Base-by-base conservation (phyloP, 2,329 filamentous ascomycete genomes). In the Colletotrichum karsti region DNA sequence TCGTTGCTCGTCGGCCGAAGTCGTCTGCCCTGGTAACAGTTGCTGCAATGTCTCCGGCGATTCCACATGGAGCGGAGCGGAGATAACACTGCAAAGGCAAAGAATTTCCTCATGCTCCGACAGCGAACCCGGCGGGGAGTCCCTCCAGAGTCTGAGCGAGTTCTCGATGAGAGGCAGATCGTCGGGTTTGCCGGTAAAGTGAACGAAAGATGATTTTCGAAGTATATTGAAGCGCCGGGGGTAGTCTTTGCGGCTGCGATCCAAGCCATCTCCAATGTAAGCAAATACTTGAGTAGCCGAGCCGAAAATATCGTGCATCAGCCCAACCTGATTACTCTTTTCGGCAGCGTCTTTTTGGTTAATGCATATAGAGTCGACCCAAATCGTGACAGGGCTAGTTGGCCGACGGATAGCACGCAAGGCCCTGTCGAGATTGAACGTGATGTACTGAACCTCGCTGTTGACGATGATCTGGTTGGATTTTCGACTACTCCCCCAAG, bases 361-460 rank as follows among this genome's bases (percentile, higher is more conserved):
- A 48, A 72, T 71, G 50, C 69, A 72, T 5, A 73, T 58, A 7
- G 69, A 67, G 39, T 72, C 71, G 1, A 69, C 39, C 71, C 42
- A 64, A 3, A 69, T 24, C 8, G 42, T 20, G 9, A 68, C n/a
- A 5, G 46, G 7, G 7, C 13, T 20, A 8, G n/a, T 20, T n/a
- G 28, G 26, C 8, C 5, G 30, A 18, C 74, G 74, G 33, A 77
- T 53, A 5, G 75, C 71, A 6, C 74, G 71, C 15, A 78, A 55
- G 1, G 75, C 75, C 22, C 72, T 67, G 18, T 77, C 72, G 13
- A 78, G 70, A 48, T 76, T 78, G 28, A 69, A 58, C 5, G 74
- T 77, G 53, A 77, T 72, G 8, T 37, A 15, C 6, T 70, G 69
- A 9, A 54, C 15, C 3, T 48, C 46, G n/a, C 69, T 69, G 48